Evolutionary conservation across 441 rosid species (phyloP).

Genomic region (Arabidopsis lyrata): DNA sequence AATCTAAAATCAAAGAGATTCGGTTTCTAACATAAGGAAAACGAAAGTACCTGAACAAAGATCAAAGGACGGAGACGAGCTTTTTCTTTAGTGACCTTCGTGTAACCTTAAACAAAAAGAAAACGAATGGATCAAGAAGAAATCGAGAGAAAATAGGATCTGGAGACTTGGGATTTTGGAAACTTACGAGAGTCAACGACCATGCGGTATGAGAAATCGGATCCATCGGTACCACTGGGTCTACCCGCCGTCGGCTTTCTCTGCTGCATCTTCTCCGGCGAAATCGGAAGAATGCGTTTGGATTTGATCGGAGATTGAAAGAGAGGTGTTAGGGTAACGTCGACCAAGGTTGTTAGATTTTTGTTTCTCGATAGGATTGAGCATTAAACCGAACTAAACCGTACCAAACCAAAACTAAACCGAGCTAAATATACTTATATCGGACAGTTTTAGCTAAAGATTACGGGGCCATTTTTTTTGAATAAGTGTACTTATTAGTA

Average conservation of each 20-base stretch:
- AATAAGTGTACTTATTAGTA: no score
- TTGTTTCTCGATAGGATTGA: not conserved
- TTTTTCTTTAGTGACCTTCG: slow-evolving; percentile 73
- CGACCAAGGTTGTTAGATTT: not conserved
- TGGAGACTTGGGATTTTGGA: slow-evolving; percentile 17
- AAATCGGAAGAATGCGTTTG: not conserved
- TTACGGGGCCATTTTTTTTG: no score
- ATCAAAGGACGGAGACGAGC: slow-evolving; percentile 60
- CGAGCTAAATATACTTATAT: not conserved
- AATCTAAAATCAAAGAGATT: not conserved
- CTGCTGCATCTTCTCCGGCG: slow-evolving; percentile 58
- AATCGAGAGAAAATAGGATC: slow-evolving; percentile 5
- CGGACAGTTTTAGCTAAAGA: no score
- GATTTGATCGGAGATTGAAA: slow-evolving; percentile 12
- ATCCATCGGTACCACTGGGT: slow-evolving; percentile 84
- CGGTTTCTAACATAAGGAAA: no score
- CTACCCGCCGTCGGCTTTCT: slow-evolving; percentile 55
- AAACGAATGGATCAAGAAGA: slow-evolving; percentile 13
- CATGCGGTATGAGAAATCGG: slow-evolving; percentile 88
- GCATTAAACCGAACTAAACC: not conserved
- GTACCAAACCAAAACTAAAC: not conserved
- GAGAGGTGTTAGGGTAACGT: not conserved
- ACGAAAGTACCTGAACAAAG: slow-evolving; percentile 69
- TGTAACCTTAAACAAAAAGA: slow-evolving; percentile 58
- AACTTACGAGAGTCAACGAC: slow-evolving; percentile 87